Percentiles rank a stretch among this genome's conserved stretches.
Conservation (phyloP, 2,329 filamentous ascomycete species). For the Cercospora nicotianae region DNA sequence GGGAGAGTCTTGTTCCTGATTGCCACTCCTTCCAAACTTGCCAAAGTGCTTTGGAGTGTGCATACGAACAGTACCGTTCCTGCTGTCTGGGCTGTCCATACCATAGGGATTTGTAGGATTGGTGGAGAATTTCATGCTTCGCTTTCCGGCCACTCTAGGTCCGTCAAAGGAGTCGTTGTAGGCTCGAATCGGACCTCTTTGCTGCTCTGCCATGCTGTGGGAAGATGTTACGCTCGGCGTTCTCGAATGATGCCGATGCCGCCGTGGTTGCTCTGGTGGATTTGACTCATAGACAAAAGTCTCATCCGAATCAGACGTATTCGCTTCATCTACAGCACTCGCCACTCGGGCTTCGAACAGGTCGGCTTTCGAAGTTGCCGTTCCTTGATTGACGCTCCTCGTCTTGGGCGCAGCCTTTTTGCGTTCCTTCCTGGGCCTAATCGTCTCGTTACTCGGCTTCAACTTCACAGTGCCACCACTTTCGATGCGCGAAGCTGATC, state of each 20-base stretch:
- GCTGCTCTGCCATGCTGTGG: conserved; percentile 66
- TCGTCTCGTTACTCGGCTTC: conserved; percentile 92
- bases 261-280: conserved; percentile 62
- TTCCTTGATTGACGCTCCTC: conserved; percentile 67
- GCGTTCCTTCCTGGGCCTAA: conserved; percentile 90
- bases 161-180: conserved; percentile 66
- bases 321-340: conserved; percentile 90
- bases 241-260: conserved; percentile 83
- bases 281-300: conserved; percentile 99
- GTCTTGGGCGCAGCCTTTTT: conserved; percentile 77
- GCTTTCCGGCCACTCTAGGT: conserved; percentile 69
- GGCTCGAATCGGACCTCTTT: conserved; percentile 55
- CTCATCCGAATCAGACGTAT: conserved; percentile 96
- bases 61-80: conserved; percentile 46
- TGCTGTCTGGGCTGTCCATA: conserved; percentile 50
- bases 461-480: conserved; percentile 72
- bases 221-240: conserved; percentile 90
- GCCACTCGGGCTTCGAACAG: conserved; percentile 97
- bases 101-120: conserved; percentile 56
- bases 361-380: conserved; percentile 91
- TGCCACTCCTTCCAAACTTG: conserved; percentile 71
- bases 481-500: conserved; percentile 60
- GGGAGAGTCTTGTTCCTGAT: conserved; percentile 74
- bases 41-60: conserved; percentile 80
- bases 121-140: conserved; percentile 95